phyloP scores from a whole-genome alignment of 352 stramenopile genomes.

The Phytophthora podocarpi region DNA sequence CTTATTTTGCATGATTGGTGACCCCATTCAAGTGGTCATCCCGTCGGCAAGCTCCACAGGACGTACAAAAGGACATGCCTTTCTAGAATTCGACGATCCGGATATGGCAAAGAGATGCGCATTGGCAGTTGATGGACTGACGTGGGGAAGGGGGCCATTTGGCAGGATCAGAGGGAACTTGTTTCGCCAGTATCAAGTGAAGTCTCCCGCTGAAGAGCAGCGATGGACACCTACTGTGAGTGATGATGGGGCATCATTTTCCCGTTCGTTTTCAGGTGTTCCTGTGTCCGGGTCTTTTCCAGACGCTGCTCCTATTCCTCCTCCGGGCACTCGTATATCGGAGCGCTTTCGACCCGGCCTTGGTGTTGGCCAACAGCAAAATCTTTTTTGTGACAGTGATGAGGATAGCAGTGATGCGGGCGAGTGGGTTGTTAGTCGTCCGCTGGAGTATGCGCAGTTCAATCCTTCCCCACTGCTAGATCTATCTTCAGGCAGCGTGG shows the following conservation, averaged over 20 bases:
- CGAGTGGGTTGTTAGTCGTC: conserved; percentile 23
- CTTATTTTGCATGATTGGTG: conserved; percentile 79
- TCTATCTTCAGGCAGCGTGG: conserved; percentile 35
- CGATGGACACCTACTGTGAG: background rate
- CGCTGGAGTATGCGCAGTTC: conserved; percentile 30
- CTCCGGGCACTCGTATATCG: background rate
- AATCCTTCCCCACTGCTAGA: conserved; percentile 17
- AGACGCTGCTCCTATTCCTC: background rate
- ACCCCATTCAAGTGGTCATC: conserved; percentile 85
- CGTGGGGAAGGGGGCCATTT: conserved; percentile 67
- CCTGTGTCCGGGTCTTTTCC: background rate
- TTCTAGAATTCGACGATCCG: conserved; percentile 84
- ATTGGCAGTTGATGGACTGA: conserved; percentile 67
- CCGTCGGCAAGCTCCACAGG: conserved; percentile 63
- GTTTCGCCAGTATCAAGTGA: conserved; percentile 85
- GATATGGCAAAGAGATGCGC: conserved; percentile 62
- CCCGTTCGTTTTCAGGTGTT: conserved; percentile 12
- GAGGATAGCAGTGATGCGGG: conserved; percentile 31
- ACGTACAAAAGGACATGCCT: conserved; percentile 79
- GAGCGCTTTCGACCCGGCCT: conserved; percentile 8
- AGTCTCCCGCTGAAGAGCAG: conserved; percentile 39
- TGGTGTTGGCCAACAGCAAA: conserved; percentile 14
- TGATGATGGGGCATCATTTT: conserved; percentile 14
- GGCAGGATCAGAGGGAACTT: conserved; percentile 72
- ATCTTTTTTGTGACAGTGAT: conserved; percentile 32